Percentiles rank a stretch among this genome's conserved stretches.
These are phyloP conservation scores for Tetrapisispora iriomotensis DNA, from an alignment of 805 yeast genomes.

Conservation along the genomic window DNA sequence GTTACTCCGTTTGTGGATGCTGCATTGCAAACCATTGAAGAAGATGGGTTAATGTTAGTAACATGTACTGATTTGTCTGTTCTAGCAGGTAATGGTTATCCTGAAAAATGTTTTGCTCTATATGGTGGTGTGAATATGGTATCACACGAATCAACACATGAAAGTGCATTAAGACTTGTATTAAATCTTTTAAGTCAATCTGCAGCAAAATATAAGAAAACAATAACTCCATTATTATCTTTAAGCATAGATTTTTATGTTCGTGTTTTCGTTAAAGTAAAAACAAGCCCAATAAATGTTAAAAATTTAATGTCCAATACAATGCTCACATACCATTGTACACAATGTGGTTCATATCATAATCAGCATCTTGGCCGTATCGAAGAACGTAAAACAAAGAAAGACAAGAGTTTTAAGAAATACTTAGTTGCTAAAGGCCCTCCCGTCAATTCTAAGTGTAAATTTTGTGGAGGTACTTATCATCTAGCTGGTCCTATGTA, in stretches of 20 bases:
- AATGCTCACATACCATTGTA: conserved; percentile 72
- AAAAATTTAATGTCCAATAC: conserved; percentile 69
- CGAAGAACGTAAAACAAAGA: conserved; percentile 33
- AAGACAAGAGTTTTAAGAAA: conserved; percentile 33
- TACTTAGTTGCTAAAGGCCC: conserved; percentile 61
- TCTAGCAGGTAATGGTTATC: conserved; percentile 90
- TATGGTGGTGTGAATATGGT: conserved; percentile 90
- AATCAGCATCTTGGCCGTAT: conserved; percentile 69
- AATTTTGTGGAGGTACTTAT: conserved; percentile 52
- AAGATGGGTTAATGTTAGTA: conserved; percentile 77
- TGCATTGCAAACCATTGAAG: conserved; percentile 74
- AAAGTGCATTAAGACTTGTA: conserved; percentile 81
- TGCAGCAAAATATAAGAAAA: conserved; percentile 83
- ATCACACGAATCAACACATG: conserved; percentile 75
- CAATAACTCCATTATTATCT: conserved; percentile 78
- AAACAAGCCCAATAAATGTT: conserved; percentile 69
- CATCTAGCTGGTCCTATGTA: conserved; percentile 97
- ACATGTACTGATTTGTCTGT: conserved; percentile 97
- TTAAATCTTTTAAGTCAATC: conserved; percentile 63
- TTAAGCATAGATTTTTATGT: conserved; percentile 90
- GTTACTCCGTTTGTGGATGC: conserved; percentile 94
- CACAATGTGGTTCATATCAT: conserved; percentile 70
- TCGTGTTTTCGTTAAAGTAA: conserved; percentile 71
- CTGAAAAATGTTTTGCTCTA: conserved; percentile 90
- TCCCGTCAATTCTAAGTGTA: conserved; percentile 50